Base-by-base conservation (phyloP, 331 rosid genomes). In the Cydonia oblonga region DNA sequence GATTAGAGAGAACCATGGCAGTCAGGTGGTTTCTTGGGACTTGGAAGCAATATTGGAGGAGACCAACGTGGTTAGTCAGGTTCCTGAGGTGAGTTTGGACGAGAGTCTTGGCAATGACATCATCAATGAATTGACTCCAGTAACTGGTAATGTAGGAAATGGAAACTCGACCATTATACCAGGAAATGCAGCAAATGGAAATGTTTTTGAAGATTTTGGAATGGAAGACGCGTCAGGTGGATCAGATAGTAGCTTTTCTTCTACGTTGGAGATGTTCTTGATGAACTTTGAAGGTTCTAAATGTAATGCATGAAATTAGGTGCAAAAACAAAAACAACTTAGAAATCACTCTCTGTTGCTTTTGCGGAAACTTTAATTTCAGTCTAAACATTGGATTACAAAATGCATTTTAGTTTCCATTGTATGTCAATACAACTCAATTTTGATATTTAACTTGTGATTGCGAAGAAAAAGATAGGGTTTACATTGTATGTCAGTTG, bases 181-280 rank as follows among this genome's bases (percentile, higher is more conserved):
- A 59, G 32, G 64, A 59, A 59, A 19, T 68, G 25, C 10, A 29
- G 10, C 20, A 30, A 13, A 29, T 30, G 57, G 56, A 64, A 28
- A 53, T 30, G 8, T 9, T 35, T 24, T 3, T 58, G 54, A 38
- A 56, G 25, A 12, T 1, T 35, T 20, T 33, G 68, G 58, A 38
- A 16, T 35, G 29, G 38, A 26, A 15, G 44, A 59, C 2, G 15
- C 2, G 23, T 26, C 51, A 53, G 58, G 23, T 12, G 68, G 33
- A 28, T 71, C 20, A 44, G 28, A 35, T 1, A 22, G 1, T 15
- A 16, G 23, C 5, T 53, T 26, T 9, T 40, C 35, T 40, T 24
- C 57, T 38, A 71, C 28, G 29, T 5, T 58, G 75, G 67, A 71
- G 2, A 38, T 10, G 20, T 71, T 71, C 75, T 71, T 57, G 67